Percentiles rank a stretch among this genome's conserved stretches.
Evolutionary conservation across 148 eudicot genomes (phyloP).

Genomic region (Bassia scoparia): DNA sequence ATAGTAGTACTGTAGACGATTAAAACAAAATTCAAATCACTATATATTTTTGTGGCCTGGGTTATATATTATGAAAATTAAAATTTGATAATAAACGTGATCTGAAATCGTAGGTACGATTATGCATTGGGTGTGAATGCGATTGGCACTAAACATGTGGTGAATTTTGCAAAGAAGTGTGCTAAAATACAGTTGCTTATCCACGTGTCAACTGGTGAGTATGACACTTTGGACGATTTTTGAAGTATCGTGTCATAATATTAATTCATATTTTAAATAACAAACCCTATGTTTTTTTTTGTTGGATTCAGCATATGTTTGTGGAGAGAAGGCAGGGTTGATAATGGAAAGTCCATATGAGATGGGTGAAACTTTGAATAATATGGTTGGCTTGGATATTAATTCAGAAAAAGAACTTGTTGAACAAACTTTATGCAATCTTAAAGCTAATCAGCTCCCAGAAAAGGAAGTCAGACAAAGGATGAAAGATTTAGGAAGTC

Average conservation of each 20-base stretch:
- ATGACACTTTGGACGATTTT: too few species aligned
- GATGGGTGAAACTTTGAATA: conserved; percentile 27
- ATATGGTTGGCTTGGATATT: conserved; percentile 19
- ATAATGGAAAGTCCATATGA: conserved; percentile 20
- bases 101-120: conserved; percentile 24
- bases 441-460: conserved; percentile 13
- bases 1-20: too few species aligned
- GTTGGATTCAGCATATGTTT: conserved; percentile 26
- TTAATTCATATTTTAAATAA: neutral
- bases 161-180: conserved; percentile 19
- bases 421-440: conserved; percentile 13
- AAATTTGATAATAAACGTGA: too few species aligned
- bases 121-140: conserved; percentile 19
- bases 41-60: too few species aligned
- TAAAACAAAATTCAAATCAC: too few species aligned
- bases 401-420: conserved; percentile 23
- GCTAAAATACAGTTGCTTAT: conserved; percentile 12
- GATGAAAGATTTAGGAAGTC: conserved; percentile 25
- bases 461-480: conserved; percentile 15
- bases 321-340: conserved; percentile 28
- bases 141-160: conserved; percentile 15
- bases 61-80: too few species aligned
- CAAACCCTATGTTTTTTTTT: neutral
- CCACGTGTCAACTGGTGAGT: conserved; percentile 27
- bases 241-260: neutral